Evolutionary conservation across 2,329 filamentous ascomycete species (phyloP), one percentile per base, ranked within the genome.

Genomic region (Hymenoscyphus albidus): DNA sequence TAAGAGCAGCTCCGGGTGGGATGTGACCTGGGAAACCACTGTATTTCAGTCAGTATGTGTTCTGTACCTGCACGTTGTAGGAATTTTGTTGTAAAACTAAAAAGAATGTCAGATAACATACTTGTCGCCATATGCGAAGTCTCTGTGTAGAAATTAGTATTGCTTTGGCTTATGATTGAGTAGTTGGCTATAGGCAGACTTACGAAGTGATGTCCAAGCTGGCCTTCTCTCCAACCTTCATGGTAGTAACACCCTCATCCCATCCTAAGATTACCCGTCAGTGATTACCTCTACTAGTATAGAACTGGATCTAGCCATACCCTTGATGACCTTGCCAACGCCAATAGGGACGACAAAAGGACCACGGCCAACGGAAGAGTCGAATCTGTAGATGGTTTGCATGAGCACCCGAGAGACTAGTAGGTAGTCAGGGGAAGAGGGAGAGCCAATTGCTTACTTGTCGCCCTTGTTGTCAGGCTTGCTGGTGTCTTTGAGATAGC

Each of bases 221-320:
- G 62, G 92, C 88, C 82, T 91, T 94, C 85, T 98, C 94, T 76
- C 94, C 93, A 65, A 96, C 82, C 76, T 89, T 88, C 94, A 99
- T 97, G 75, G 86, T 82, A 59, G 82, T 80, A 62, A 98, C 93
- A 70, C 90, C 93, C 79, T 97, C 88, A 74, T 92, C 93, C 92
- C 86, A 96, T 71, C 87, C 91, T 93, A 70, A 67, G 69, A 62
- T 48, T 64, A 16, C 40, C 48, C 54, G 58, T 70, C 65, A 72
- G 57, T 63, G n/a, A 48, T 55, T 64, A 39, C 57, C 58, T 38
- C 51, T 35, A 56, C 48, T 27, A 32, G n/a, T 42, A 64, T 39
- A 57, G 60, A 57, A 40, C 58, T 31, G 18, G 42, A 44, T 18
- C 9, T 6, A 51, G 51, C 71, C 78, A 68, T 83, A 95, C 93